phyloP scores from a whole-genome alignment of 768 basidiomycete species.

The Termitomyces sp. region DNA sequence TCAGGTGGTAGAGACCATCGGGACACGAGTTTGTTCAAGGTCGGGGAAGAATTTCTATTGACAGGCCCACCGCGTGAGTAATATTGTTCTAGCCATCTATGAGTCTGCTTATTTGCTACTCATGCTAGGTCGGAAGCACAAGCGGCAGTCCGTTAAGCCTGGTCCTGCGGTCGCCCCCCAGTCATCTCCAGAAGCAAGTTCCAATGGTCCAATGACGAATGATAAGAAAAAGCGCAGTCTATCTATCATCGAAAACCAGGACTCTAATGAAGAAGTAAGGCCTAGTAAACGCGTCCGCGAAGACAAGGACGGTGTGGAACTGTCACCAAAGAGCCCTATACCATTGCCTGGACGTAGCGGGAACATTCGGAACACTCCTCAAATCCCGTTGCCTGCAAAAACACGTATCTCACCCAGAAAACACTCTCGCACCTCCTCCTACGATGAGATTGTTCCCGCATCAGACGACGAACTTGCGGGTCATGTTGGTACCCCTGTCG shows the following conservation, averaged over 20 bases:
- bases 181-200: conserved; percentile 13
- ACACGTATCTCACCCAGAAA: conserved; percentile 6
- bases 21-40: conserved; percentile 43
- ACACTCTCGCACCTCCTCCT: conserved; percentile 20
- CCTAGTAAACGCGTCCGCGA: conserved; percentile 16
- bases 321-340: not conserved
- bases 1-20: conserved; percentile 43
- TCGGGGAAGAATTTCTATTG: conserved; percentile 48
- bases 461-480: conserved; percentile 29
- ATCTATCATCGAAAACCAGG: conserved; percentile 4
- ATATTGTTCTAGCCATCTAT: not conserved
- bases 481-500: not conserved
- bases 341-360: conserved; percentile 4
- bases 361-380: not conserved
- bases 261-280: conserved; percentile 7
- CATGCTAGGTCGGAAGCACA: conserved; percentile 17
- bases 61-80: conserved; percentile 55
- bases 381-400: conserved; percentile 13
- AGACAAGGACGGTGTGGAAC: not conserved
- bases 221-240: conserved; percentile 9
- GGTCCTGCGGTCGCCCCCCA: not conserved
- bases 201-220: conserved; percentile 1
- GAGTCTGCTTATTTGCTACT: not conserved
- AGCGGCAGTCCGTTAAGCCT: conserved; percentile 6
- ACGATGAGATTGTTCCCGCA: conserved; percentile 24